Conservation (phyloP, 139 green algal genomes). For the Micractinium conductrix region DNA sequence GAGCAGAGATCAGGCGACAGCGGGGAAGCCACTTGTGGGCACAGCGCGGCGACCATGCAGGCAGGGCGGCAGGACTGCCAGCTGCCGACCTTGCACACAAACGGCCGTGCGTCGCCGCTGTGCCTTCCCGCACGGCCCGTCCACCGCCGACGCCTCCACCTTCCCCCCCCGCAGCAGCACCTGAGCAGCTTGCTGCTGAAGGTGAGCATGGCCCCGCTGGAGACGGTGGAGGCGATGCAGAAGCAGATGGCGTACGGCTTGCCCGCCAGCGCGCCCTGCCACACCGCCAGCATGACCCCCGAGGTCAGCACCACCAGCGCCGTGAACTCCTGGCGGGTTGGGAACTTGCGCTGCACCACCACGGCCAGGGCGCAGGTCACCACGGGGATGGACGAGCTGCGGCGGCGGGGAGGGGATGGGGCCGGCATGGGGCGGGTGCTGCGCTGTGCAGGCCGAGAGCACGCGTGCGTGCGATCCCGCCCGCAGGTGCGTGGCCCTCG, state of each 20-base stretch:
- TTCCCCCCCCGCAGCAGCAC: background rate
- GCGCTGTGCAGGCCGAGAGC: background rate
- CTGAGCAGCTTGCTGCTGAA: constrained; percentile 46
- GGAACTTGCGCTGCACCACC: constrained; percentile 52
- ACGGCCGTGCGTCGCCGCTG: background rate
- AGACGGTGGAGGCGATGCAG: constrained; percentile 48
- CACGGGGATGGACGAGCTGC: constrained; percentile 48
- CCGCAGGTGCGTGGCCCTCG: background rate
- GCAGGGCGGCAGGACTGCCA: background rate
- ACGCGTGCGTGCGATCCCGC: background rate
- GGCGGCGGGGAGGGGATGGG: background rate
- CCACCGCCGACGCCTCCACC: background rate
- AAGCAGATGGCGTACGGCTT: constrained; percentile 45
- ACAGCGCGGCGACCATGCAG: background rate
- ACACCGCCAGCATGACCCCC: constrained; percentile 67
- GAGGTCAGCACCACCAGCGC: constrained; percentile 53
- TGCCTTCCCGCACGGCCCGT: background rate
- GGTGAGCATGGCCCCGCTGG: constrained; percentile 64
- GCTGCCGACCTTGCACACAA: background rate
- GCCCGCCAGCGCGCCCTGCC: constrained; percentile 48
- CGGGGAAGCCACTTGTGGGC: background rate
- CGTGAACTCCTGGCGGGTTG: constrained; percentile 37
- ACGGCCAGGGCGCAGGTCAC: constrained; percentile 55
- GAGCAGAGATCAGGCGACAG: background rate
- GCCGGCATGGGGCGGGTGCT: background rate